phyloP scores from a whole-genome alignment of 345 rosid species.

The Citrus medica region DNA sequence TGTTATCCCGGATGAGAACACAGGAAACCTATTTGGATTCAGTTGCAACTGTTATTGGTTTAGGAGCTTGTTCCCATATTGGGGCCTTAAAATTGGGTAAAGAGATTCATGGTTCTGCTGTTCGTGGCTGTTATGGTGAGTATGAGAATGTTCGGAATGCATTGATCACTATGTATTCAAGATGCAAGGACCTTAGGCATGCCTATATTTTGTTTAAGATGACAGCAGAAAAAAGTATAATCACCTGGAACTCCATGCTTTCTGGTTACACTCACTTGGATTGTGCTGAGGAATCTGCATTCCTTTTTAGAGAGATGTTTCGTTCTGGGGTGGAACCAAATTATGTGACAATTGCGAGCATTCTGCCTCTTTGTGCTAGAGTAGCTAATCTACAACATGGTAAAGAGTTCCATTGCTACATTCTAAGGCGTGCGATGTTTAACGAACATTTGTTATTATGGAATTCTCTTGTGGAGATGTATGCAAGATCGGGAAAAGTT shows the following conservation, averaged over 20 bases:
- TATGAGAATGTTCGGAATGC: constrained; percentile 58
- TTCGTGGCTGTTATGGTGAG: constrained; percentile 35
- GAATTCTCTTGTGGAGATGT: constrained; percentile 80
- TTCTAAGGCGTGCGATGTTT: constrained; percentile 45
- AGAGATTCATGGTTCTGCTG: constrained; percentile 61
- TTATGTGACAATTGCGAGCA: constrained; percentile 64
- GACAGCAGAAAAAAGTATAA: constrained; percentile 38
- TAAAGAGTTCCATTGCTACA: constrained; percentile 80
- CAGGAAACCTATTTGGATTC: constrained; percentile 38
- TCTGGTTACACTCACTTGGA: constrained; percentile 57
- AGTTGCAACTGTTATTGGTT: constrained; percentile 54
- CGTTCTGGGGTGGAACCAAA: constrained; percentile 57
- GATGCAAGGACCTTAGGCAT: constrained; percentile 48
- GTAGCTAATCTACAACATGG: constrained; percentile 79
- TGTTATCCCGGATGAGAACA: constrained; percentile 54
- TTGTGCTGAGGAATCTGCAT: constrained; percentile 59
- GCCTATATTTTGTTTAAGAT: constrained; percentile 44
- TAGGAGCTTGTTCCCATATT: constrained; percentile 66
- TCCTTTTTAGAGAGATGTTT: constrained; percentile 60
- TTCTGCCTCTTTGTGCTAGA: constrained; percentile 79
- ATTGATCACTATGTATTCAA: constrained; percentile 70
- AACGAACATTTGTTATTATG: constrained; percentile 42
- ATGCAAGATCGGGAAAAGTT: constrained; percentile 72
- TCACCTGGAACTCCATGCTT: constrained; percentile 78
- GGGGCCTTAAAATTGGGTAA: constrained; percentile 51